phyloP scores from a whole-genome alignment of 1,139 yeast genomes.

The Yamadazyma aaseri region DNA sequence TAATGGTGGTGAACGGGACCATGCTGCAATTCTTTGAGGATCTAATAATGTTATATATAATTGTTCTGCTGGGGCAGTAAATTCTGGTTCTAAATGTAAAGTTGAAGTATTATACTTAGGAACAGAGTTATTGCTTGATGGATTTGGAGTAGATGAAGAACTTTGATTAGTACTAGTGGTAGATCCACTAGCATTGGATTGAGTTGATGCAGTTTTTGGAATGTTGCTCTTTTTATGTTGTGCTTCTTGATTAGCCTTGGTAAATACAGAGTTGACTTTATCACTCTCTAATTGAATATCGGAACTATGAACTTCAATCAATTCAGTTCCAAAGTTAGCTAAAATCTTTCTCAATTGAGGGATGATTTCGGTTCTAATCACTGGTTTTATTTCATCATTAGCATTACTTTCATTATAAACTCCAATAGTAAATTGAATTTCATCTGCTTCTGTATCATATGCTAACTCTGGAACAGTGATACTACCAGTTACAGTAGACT shows the following conservation, averaged over 20 bases:
- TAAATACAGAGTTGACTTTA: conserved; percentile 64
- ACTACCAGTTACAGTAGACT: conserved; percentile 55
- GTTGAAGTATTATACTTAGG: conserved; percentile 79
- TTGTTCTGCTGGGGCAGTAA: conserved; percentile 86
- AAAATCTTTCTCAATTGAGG: conserved; percentile 67
- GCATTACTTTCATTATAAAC: conserved; percentile 60
- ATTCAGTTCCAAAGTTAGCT: conserved; percentile 69
- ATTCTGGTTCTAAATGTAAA: conserved; percentile 72
- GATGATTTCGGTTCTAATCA: conserved; percentile 59
- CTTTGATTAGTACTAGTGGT: conserved; percentile 6
- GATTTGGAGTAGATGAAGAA: conserved; percentile 10
- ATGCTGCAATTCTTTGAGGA: conserved; percentile 75
- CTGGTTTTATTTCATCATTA: conserved; percentile 48
- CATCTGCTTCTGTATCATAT: conserved; percentile 86
- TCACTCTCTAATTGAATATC: conserved; percentile 78
- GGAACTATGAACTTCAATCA: conserved; percentile 72
- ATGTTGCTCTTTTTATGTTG: conserved; percentile 20
- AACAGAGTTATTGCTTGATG: conserved; percentile 19
- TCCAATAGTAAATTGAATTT: conserved; percentile 77
- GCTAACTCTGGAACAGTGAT: conserved; percentile 89
- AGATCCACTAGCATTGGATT: not conserved
- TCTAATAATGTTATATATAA: conserved; percentile 74
- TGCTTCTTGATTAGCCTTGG: conserved; percentile 59
- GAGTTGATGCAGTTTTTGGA: conserved; percentile 9
- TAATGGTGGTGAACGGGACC: conserved; percentile 80